Conservation (phyloP, 306 rosid species). For the Vigna reflexopilosa region DNA sequence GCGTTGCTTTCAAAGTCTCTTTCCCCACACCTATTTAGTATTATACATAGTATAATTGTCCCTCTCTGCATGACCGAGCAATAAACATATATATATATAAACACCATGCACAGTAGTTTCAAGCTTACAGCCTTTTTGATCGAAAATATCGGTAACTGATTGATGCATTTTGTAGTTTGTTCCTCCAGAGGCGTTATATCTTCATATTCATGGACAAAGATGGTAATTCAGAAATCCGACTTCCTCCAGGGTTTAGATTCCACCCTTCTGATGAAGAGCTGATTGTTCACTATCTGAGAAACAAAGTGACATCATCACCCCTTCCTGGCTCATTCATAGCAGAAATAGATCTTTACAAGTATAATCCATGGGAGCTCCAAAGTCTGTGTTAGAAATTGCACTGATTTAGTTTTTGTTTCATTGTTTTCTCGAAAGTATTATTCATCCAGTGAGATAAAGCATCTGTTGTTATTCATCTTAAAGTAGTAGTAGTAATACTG, state of each 20-base stretch:
- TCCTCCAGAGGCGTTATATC: slow-evolving; percentile 31
- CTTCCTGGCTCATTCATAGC: slow-evolving; percentile 74
- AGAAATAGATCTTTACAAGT: slow-evolving; percentile 74
- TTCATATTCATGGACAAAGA: slow-evolving; percentile 53
- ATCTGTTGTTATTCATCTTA: not conserved
- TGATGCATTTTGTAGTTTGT: slow-evolving; percentile 52
- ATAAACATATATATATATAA: slow-evolving; percentile 35
- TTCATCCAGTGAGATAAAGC: not conserved
- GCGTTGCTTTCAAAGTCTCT: slow-evolving; percentile 47
- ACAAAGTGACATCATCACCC: slow-evolving; percentile 65
- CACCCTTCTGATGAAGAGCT: slow-evolving; percentile 88
- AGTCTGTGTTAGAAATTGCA: slow-evolving; percentile 39
- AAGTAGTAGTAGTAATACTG: not conserved
- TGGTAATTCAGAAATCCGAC: slow-evolving; percentile 55
- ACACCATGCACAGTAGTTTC: slow-evolving; percentile 58
- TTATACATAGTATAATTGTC: slow-evolving; percentile 48
- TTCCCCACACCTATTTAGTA: slow-evolving; percentile 41
- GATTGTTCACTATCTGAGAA: slow-evolving; percentile 68
- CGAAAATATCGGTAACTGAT: slow-evolving; percentile 51
- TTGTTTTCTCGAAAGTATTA: not conserved
- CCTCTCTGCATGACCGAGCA: slow-evolving; percentile 50
- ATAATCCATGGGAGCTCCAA: slow-evolving; percentile 82
- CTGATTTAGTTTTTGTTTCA: slow-evolving; percentile 8
- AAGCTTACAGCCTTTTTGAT: slow-evolving; percentile 49
- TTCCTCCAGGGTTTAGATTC: slow-evolving; percentile 88